Percentiles rank a stretch among this genome's conserved stretches.
Evolutionary conservation across 2,329 filamentous ascomycete genomes (phyloP).

Genomic region (Aspergillus tamarii): DNA sequence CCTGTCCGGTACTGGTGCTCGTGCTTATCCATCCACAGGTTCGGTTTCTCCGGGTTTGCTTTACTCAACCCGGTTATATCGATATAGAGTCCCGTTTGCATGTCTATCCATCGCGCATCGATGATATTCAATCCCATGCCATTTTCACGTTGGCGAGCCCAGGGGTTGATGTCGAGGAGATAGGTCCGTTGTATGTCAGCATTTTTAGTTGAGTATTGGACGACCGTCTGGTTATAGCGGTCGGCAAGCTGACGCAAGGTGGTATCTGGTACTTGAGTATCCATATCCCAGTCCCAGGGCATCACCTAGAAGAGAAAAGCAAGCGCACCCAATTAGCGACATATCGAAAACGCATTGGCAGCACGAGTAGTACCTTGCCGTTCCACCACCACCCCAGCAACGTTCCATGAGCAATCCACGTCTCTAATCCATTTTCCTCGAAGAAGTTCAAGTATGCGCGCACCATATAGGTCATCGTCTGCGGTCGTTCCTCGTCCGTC

Average conservation of each 20-base stretch:
- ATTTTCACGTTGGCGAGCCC: conserved; percentile 62
- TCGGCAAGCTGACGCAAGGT: conserved; percentile 69
- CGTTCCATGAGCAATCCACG: conserved; percentile 85
- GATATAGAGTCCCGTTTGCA: conserved; percentile 74
- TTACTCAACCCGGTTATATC: conserved; percentile 80
- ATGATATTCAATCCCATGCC: conserved; percentile 77
- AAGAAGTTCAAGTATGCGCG: conserved; percentile 74
- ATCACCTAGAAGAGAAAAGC: conserved; percentile 57
- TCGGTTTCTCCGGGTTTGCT: conserved; percentile 64
- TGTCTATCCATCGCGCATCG: conserved; percentile 82
- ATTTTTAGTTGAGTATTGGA: conserved; percentile 47
- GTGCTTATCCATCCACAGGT: conserved; percentile 79
- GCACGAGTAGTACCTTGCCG: conserved; percentile 48
- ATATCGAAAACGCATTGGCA: not conserved
- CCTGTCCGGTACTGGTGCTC: conserved; percentile 69
- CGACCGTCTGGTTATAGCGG: conserved; percentile 69
- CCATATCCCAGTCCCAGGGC: conserved; percentile 84
- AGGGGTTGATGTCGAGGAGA: conserved; percentile 77
- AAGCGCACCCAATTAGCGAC: not conserved
- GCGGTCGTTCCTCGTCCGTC: conserved; percentile 66
- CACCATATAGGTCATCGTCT: conserved; percentile 69
- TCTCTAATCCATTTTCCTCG: conserved; percentile 68
- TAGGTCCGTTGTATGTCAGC: conserved; percentile 58
- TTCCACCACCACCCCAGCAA: conserved; percentile 92
- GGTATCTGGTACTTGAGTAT: conserved; percentile 73